Percentiles rank a stretch among this genome's conserved stretches.
Evolutionary conservation across 371 early-diverging fungal genomes (phyloP).

Genomic region (Syncephalastrum sp.): DNA sequence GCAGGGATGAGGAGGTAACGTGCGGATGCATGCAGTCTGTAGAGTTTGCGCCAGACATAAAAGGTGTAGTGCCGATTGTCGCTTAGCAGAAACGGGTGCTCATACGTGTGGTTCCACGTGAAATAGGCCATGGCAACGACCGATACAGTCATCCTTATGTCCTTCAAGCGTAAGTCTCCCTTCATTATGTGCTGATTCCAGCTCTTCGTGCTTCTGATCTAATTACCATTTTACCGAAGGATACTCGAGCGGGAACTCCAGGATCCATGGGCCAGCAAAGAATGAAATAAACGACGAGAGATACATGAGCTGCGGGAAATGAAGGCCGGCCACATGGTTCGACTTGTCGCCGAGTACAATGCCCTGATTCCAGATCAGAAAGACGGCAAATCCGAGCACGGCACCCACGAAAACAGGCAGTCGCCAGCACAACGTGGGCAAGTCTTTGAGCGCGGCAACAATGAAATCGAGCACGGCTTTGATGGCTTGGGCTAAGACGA

Average conservation of each 20-base stretch:
- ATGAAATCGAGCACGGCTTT: not conserved
- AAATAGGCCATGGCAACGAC: slow-evolving; percentile 23
- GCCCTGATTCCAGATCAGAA: slow-evolving; percentile 80
- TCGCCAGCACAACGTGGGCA: slow-evolving; percentile 15
- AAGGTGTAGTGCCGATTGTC: slow-evolving; percentile 97
- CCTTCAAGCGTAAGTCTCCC: too few relatives aligned
- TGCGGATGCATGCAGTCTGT: slow-evolving; percentile 49
- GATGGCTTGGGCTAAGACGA: not conserved
- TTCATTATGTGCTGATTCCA: too few relatives aligned
- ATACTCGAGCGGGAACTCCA: slow-evolving; percentile 3
- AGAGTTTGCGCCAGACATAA: slow-evolving; percentile 88
- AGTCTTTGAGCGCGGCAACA: slow-evolving; percentile 9
- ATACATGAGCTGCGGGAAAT: slow-evolving; percentile 90
- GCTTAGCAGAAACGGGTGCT: slow-evolving; percentile 92
- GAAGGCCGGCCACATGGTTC: slow-evolving; percentile 81
- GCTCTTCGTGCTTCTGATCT: too few relatives aligned
- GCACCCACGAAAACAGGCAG: slow-evolving; percentile 39
- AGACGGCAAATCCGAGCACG: slow-evolving; percentile 55
- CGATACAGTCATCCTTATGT: too few relatives aligned
- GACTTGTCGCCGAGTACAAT: slow-evolving; percentile 88
- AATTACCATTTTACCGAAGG: not conserved
- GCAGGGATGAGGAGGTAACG: slow-evolving; percentile 68
- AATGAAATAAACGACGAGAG: slow-evolving; percentile 67
- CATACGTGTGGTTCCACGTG: slow-evolving; percentile 64
- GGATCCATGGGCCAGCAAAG: slow-evolving; percentile 38